phyloP scores from a whole-genome alignment of 2,329 filamentous ascomycete genomes.

The Ceratocystis colombiana region DNA sequence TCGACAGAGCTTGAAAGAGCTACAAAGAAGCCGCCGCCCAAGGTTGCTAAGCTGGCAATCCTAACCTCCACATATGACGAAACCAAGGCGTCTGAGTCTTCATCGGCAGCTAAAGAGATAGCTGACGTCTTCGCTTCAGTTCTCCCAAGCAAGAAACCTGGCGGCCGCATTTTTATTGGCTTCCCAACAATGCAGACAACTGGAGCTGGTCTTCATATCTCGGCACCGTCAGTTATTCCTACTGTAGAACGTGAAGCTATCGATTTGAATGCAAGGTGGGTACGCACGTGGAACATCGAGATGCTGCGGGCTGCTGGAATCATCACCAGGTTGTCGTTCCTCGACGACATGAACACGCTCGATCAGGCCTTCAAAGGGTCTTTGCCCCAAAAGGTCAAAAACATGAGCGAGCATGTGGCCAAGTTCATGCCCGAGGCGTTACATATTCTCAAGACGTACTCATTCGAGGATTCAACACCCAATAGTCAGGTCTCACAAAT shows the following conservation, averaged over 20 bases:
- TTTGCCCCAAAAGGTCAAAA: slow-evolving; percentile 40
- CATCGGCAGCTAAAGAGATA: slow-evolving; percentile 36
- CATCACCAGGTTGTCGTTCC: slow-evolving; percentile 76
- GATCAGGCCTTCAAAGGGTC: slow-evolving; percentile 47
- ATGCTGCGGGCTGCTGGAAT: slow-evolving; percentile 86
- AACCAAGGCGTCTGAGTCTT: slow-evolving; percentile 53
- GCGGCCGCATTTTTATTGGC: slow-evolving; percentile 87
- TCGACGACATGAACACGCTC: slow-evolving; percentile 73
- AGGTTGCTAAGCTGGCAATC: slow-evolving; percentile 72
- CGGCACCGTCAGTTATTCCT: slow-evolving; percentile 89
- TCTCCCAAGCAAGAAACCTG: slow-evolving; percentile 68
- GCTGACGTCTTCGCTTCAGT: slow-evolving; percentile 82
- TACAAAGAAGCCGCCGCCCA: slow-evolving; percentile 93
- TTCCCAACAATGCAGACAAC: slow-evolving; percentile 98
- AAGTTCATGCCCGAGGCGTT: slow-evolving; percentile 66
- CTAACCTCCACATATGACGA: slow-evolving; percentile 88
- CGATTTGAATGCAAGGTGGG: slow-evolving; percentile 89
- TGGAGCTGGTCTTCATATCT: slow-evolving; percentile 84
- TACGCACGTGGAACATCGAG: slow-evolving; percentile 90
- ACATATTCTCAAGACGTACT: slow-evolving; percentile 78
- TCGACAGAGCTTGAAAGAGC: slow-evolving; percentile 83
- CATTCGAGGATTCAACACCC: slow-evolving; percentile 81
- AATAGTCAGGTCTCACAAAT: slow-evolving; percentile 72
- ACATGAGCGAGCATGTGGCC: slow-evolving; percentile 53
- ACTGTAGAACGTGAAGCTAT: slow-evolving; percentile 96